Conservation (phyloP, 2,329 filamentous ascomycete species). For the Botrytis deweyae region DNA sequence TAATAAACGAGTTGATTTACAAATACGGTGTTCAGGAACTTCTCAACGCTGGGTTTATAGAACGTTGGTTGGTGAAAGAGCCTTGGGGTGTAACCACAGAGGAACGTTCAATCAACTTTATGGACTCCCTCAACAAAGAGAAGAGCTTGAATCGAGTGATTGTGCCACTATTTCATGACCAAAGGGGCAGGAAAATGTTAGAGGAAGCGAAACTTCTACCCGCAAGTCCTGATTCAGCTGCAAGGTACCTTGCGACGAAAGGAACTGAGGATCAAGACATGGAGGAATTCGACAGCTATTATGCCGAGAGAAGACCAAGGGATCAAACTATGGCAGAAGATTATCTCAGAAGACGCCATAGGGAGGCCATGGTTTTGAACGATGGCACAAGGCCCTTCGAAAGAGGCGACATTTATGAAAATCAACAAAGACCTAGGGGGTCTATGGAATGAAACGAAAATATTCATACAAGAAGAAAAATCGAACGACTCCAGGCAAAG, state of each 20-base stretch:
- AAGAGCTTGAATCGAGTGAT: constrained; percentile 46
- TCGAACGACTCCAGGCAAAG: neutral
- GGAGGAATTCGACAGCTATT: constrained; percentile 36
- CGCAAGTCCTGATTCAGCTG: constrained; percentile 6
- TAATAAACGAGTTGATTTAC: constrained; percentile 46
- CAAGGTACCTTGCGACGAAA: constrained; percentile 44
- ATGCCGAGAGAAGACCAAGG: constrained; percentile 42
- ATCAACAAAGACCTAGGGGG: constrained; percentile 23
- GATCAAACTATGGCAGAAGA: constrained; percentile 66
- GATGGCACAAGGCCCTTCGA: constrained; percentile 76
- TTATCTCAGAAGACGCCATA: constrained; percentile 69
- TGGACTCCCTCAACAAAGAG: constrained; percentile 31
- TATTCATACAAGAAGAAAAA: neutral
- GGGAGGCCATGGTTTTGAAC: constrained; percentile 88
- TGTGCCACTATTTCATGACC: constrained; percentile 42
- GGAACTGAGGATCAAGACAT: constrained; percentile 52
- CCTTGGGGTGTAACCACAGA: constrained; percentile 61
- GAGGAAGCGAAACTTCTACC: constrained; percentile 35
- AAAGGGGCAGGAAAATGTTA: constrained; percentile 32
- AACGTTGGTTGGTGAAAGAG: constrained; percentile 72
- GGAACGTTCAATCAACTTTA: constrained; percentile 55
- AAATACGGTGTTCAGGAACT: constrained; percentile 59
- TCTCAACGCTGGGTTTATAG: constrained; percentile 63
- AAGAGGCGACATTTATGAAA: constrained; percentile 75
- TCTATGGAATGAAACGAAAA: neutral